These are phyloP conservation scores for Rubroshorea leprosula DNA, from an alignment of 345 rosid genomes.

Conservation along the genomic window DNA sequence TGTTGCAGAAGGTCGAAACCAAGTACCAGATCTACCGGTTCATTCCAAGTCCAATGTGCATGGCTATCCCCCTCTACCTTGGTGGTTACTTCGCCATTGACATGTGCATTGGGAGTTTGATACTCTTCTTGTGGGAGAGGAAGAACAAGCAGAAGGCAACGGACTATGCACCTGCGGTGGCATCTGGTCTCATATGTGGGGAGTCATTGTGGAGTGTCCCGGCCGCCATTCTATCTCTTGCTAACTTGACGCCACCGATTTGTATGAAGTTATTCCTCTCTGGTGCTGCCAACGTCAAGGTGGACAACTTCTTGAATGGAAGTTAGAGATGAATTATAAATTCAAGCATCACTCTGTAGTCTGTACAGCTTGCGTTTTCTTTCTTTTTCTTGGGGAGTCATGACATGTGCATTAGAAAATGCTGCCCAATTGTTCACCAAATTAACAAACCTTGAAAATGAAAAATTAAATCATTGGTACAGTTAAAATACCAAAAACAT, in stretches of 20 bases:
- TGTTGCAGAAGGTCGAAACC: constrained; percentile 28
- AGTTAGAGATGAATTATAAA: constrained; percentile 1
- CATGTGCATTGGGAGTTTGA: constrained; percentile 85
- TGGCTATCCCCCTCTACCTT: constrained; percentile 93
- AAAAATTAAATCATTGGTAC: too few relatives aligned
- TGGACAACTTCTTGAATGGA: constrained; percentile 41
- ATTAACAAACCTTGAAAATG: too few relatives aligned
- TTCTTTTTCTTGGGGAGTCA: too few relatives aligned
- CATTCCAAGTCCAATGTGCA: constrained; percentile 87
- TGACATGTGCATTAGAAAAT: too few relatives aligned
- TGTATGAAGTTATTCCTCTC: constrained; percentile 97
- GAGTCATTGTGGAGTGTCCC: constrained; percentile 91
- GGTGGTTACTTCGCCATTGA: constrained; percentile 83
- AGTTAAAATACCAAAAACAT: too few relatives aligned
- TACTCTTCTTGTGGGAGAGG: constrained; percentile 61
- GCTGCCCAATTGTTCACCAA: too few relatives aligned
- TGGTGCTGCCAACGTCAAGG: constrained; percentile 40
- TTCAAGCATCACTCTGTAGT: background rate
- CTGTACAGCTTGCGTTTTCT: background rate
- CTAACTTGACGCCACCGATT: constrained; percentile 58
- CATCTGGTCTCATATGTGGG: constrained; percentile 87
- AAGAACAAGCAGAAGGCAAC: constrained; percentile 47
- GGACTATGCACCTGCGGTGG: constrained; percentile 61
- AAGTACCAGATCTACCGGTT: constrained; percentile 36
- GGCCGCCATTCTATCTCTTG: constrained; percentile 71